These are phyloP conservation scores for Astrocystis sublimbata DNA, from an alignment of 495 filamentous ascomycete genomes.

Conservation along the genomic window DNA sequence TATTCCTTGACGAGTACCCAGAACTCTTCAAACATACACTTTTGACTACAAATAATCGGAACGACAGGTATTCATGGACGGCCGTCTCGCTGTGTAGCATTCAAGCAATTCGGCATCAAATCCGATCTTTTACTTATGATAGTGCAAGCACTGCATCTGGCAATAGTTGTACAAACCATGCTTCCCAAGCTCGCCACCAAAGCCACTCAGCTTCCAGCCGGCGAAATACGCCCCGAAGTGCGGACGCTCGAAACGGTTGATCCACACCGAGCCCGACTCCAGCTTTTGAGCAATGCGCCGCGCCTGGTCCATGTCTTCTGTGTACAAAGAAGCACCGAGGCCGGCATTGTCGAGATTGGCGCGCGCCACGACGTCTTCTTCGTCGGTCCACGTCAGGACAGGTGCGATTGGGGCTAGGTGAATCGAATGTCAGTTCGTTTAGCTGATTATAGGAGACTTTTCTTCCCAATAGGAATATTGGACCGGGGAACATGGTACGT, in stretches of 20 bases:
- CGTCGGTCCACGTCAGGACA: slow-evolving; percentile 55
- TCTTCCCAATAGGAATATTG: too few species aligned
- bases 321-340: slow-evolving; percentile 60
- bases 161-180: slow-evolving; percentile 60
- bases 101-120: too few species aligned
- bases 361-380: slow-evolving; percentile 57
- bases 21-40: neutral
- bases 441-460: too few species aligned
- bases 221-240: slow-evolving; percentile 59
- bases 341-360: slow-evolving; percentile 59
- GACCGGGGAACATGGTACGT: slow-evolving; percentile 4
- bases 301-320: slow-evolving; percentile 51
- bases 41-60: neutral
- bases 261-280: slow-evolving; percentile 59
- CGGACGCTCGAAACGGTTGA: slow-evolving; percentile 54
- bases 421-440: slow-evolving; percentile 3
- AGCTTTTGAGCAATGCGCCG: slow-evolving; percentile 52
- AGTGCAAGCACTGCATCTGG: slow-evolving; percentile 56
- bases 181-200: slow-evolving; percentile 63
- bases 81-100: too few species aligned
- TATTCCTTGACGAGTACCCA: neutral
- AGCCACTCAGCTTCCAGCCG: slow-evolving; percentile 66
- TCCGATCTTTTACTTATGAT: slow-evolving; percentile 27
- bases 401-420: slow-evolving; percentile 55
- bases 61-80: too few species aligned